phyloP scores from a whole-genome alignment of 1,284 basidiomycete species.

The Fomes fomentarius region DNA sequence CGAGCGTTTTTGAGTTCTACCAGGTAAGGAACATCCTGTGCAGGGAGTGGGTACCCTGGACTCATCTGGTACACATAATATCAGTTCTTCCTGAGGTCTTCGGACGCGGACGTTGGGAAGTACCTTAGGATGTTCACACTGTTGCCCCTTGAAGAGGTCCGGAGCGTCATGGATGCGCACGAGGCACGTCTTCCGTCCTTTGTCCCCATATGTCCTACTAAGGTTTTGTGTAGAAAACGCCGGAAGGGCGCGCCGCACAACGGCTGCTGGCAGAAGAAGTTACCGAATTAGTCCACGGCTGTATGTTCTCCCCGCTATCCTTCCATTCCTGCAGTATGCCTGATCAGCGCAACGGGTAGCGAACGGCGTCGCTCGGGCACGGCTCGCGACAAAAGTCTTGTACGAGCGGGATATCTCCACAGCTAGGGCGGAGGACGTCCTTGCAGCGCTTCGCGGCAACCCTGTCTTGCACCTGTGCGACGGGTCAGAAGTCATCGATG shows the following conservation, averaged over 20 bases:
- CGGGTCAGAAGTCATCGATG: slow-evolving; percentile 46
- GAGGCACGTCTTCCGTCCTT: slow-evolving; percentile 37
- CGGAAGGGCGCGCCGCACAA: slow-evolving; percentile 74
- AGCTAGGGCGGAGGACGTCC: slow-evolving; percentile 49
- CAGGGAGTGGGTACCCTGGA: neutral
- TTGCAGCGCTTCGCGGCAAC: slow-evolving; percentile 62
- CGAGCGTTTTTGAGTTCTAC: slow-evolving; percentile 89
- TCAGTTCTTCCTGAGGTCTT: slow-evolving; percentile 89
- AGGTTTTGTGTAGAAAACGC: slow-evolving; percentile 42
- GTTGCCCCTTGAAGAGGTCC: slow-evolving; percentile 63
- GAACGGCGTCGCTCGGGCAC: slow-evolving; percentile 52
- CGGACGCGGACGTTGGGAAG: slow-evolving; percentile 82
- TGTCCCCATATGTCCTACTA: neutral
- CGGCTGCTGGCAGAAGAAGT: slow-evolving; percentile 84
- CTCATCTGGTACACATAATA: neutral
- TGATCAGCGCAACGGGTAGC: slow-evolving; percentile 27
- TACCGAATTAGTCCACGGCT: slow-evolving; percentile 84
- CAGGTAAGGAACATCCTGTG: slow-evolving; percentile 59
- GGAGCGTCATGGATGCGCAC: slow-evolving; percentile 63
- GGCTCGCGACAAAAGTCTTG: slow-evolving; percentile 61
- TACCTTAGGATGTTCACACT: slow-evolving; percentile 89
- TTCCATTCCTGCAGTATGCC: neutral
- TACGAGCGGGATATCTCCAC: slow-evolving; percentile 55
- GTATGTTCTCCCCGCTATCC: slow-evolving; percentile 45
- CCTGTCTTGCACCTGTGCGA: slow-evolving; percentile 54